A percentile compares a stretch with the other conserved stretches of the same genome.
Conservation (phyloP, 2,329 filamentous ascomycete genomes). For the Penicillium sp. region DNA sequence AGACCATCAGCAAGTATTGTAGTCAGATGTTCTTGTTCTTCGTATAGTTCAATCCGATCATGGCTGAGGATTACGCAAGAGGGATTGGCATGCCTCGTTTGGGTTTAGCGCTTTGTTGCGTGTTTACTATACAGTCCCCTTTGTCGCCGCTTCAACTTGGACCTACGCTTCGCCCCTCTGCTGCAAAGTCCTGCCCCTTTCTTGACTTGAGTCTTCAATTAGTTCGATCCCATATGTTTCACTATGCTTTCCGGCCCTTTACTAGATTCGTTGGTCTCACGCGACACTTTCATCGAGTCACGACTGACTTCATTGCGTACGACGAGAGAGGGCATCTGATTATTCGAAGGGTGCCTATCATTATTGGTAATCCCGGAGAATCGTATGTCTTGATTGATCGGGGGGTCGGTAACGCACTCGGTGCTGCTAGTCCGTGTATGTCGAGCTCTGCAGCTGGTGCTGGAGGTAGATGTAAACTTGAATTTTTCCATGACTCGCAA, state of each 20-base stretch:
- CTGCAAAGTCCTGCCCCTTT: no score
- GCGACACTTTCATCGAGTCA: slow-evolving; percentile 20
- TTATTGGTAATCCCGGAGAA: slow-evolving; percentile 19
- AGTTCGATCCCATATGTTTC: neutral
- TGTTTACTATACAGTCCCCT: neutral
- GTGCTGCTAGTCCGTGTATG: slow-evolving; percentile 13
- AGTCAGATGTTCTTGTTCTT: no score
- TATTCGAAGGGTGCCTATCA: slow-evolving; percentile 12
- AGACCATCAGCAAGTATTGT: no score
- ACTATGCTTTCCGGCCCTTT: slow-evolving; percentile 4
- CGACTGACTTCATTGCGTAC: slow-evolving; percentile 16
- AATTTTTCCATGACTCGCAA: slow-evolving; percentile 23
- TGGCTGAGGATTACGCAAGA: no score
- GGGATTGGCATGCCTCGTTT: no score
- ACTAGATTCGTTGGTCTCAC: slow-evolving; percentile 5
- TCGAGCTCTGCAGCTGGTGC: slow-evolving; percentile 8
- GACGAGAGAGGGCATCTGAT: slow-evolving; percentile 16
- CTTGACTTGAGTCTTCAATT: neutral
- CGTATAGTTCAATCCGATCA: no score
- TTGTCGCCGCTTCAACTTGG: no score
- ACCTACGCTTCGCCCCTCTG: no score
- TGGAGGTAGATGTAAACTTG: slow-evolving; percentile 21
- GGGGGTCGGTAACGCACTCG: slow-evolving; percentile 17
- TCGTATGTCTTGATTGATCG: slow-evolving; percentile 18
- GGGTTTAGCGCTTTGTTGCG: no score